These are phyloP conservation scores for Aspergillus cavernicola DNA, from an alignment of 495 filamentous ascomycete species.

Conservation along the genomic window DNA sequence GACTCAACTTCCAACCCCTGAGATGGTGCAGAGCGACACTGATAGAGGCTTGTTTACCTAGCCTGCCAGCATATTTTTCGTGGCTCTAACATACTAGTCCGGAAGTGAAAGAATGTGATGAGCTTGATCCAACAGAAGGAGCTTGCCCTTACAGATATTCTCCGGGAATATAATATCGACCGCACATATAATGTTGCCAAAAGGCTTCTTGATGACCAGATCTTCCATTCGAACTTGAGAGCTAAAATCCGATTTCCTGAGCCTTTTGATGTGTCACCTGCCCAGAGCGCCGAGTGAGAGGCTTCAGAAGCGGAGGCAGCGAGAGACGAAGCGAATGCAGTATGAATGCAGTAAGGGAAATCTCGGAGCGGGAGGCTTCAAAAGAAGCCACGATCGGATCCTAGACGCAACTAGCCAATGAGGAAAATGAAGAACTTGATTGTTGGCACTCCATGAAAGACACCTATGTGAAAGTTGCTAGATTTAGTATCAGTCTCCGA, in stretches of 20 bases:
- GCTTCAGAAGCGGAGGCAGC: slow-evolving; percentile 15
- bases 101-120: slow-evolving; percentile 28
- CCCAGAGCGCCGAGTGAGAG: slow-evolving; percentile 7
- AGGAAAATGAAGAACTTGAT: too few relatives aligned
- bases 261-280: not conserved
- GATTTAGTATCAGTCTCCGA: too few relatives aligned
- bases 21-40: too few relatives aligned
- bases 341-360: slow-evolving; percentile 9
- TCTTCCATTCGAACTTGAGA: slow-evolving; percentile 13
- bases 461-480: too few relatives aligned
- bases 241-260: slow-evolving; percentile 17
- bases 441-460: too few relatives aligned
- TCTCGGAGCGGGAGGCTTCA: too few relatives aligned
- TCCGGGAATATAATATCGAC: slow-evolving; percentile 15
- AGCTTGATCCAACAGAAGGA: slow-evolving; percentile 1
- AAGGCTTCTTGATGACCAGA: slow-evolving; percentile 10
- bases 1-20: too few relatives aligned
- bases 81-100: too few relatives aligned
- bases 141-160: slow-evolving; percentile 10
- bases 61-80: too few relatives aligned
- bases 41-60: too few relatives aligned
- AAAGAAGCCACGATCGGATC: too few relatives aligned
- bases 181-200: slow-evolving; percentile 13
- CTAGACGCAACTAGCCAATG: too few relatives aligned
- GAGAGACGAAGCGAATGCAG: slow-evolving; percentile 15